Evolutionary conservation across 1,284 basidiomycete species (phyloP), one percentile per base, ranked within the genome.

Genomic region (Ganoderma sinense): DNA sequence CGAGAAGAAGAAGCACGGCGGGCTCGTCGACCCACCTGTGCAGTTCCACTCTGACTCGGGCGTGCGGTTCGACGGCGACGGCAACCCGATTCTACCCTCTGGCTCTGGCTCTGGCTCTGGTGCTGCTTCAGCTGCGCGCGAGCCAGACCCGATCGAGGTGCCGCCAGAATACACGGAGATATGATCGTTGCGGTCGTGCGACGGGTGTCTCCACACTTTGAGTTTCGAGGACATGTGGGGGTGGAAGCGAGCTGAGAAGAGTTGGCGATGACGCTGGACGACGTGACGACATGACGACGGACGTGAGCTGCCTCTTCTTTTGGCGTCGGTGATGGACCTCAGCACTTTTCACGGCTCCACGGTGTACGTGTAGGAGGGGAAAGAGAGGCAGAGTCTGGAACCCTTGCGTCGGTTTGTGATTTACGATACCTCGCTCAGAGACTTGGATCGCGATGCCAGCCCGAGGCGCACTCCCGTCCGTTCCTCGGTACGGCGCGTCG

Each of bases 81-180:
- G 74, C n/a, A 70, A 69, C 60, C 70, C 72, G 31, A 43, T 71
- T 40, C 36, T 51, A 23, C 23, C 67, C 45, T 48, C 36, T 10
- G 65, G 59, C 3, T 31, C 55, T 7, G 55, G 53, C 26, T 55
- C 53, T 55, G 53, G 31, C 20, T 39, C 36, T 16, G 65, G 48
- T 4, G 16, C 29, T 20, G 55, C 14, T 33, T 39, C 33, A 8
- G 56, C 6, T 18, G 20, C 56, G 56, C 56, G 18, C 10, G 33
- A 59, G 20, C 56, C 56, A 36, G 59, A 61, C 11, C 39, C 59
- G 59, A 39, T 61, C 26, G 76, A 77, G 26, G 71, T 74, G 2
- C 76, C 76, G 10, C 76, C 75, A 6, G 68, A 73, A 69, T 77
- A 77, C 61, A 72, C 76, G 14, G 75, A 75, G 64, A 65, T 69